A percentile compares a stretch with the other conserved stretches of the same genome.
Evolutionary conservation across 768 basidiomycete species (phyloP).

Genomic region (Scleroderma bovista): DNA sequence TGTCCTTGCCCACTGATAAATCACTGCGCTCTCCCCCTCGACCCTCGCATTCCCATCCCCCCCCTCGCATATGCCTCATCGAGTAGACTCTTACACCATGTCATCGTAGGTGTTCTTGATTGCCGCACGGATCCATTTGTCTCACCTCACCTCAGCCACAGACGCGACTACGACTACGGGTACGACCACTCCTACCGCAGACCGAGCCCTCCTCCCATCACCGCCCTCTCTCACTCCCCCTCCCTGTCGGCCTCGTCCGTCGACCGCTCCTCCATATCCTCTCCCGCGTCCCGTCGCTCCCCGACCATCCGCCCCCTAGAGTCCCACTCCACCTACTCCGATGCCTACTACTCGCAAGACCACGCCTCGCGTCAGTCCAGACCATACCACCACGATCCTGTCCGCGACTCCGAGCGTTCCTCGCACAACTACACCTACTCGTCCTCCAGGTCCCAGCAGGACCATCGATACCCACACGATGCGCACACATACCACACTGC

Average conservation of each 20-base stretch:
- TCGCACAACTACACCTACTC: slow-evolving; percentile 34
- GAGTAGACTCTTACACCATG: slow-evolving; percentile 34
- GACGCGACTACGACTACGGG: slow-evolving; percentile 35
- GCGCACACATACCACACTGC: slow-evolving; percentile 27
- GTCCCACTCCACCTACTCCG: slow-evolving; percentile 29
- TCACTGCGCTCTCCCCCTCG: slow-evolving; percentile 26
- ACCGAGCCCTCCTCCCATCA: slow-evolving; percentile 46
- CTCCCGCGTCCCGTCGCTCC: slow-evolving; percentile 47
- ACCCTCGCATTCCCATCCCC: slow-evolving; percentile 15
- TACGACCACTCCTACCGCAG: slow-evolving; percentile 36
- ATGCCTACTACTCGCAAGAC: slow-evolving; percentile 37
- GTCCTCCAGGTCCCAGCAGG: slow-evolving; percentile 20
- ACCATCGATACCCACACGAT: slow-evolving; percentile 30
- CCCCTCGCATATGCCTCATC: slow-evolving; percentile 42
- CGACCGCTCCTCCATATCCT: slow-evolving; percentile 56
- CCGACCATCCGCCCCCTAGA: slow-evolving; percentile 28
- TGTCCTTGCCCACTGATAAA: slow-evolving; percentile 34
- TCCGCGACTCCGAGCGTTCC: slow-evolving; percentile 25
- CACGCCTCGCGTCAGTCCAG: slow-evolving; percentile 26
- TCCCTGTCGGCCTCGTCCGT: slow-evolving; percentile 54
- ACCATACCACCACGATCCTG: slow-evolving; percentile 29
- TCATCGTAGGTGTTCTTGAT: slow-evolving; percentile 26
- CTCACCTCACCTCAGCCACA: slow-evolving; percentile 30
- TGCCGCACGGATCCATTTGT: slow-evolving; percentile 16
- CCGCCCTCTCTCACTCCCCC: slow-evolving; percentile 52